phyloP scores from a whole-genome alignment of 2,329 filamentous ascomycete species.

The Fusarium guadeloupense region DNA sequence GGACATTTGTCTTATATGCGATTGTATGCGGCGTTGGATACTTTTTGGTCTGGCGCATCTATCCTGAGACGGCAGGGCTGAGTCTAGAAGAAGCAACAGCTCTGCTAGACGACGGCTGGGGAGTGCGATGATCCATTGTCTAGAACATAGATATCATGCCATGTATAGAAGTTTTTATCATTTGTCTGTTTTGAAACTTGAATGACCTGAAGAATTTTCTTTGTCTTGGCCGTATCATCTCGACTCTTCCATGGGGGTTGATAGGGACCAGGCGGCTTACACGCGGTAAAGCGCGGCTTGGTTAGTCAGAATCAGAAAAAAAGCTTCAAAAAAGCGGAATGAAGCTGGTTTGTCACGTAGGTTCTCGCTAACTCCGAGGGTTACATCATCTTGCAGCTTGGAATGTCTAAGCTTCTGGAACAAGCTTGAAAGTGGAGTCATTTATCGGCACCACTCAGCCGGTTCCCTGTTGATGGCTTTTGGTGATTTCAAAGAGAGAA shows the following conservation, averaged over 20 bases:
- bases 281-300: conserved; percentile 30
- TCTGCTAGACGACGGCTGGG: conserved; percentile 78
- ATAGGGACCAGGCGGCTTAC: conserved; percentile 16
- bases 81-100: conserved; percentile 81
- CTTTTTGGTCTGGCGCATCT: conserved; percentile 74
- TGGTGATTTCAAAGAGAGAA: conserved; percentile 1
- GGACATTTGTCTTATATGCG: conserved; percentile 86
- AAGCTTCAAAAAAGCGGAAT: background rate
- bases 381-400: conserved; percentile 40
- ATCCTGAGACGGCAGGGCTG: conserved; percentile 87
- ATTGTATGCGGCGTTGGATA: conserved; percentile 75
- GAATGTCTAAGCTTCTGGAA: conserved; percentile 23
- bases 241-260: conserved; percentile 15
- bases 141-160: background rate
- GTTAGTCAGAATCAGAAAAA: background rate
- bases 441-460: conserved; percentile 31
- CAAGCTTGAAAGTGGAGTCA: conserved; percentile 11
- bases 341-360: conserved; percentile 1
- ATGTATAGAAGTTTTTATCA: background rate
- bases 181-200: background rate
- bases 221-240: conserved; percentile 9
- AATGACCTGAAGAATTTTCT: conserved; percentile 12
- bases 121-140: conserved; percentile 59
- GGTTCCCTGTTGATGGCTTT: conserved; percentile 18
- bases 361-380: conserved; percentile 32